Evolutionary conservation across 2,329 filamentous ascomycete genomes (phyloP).

Genomic region (Chrysoporthe cubensis): DNA sequence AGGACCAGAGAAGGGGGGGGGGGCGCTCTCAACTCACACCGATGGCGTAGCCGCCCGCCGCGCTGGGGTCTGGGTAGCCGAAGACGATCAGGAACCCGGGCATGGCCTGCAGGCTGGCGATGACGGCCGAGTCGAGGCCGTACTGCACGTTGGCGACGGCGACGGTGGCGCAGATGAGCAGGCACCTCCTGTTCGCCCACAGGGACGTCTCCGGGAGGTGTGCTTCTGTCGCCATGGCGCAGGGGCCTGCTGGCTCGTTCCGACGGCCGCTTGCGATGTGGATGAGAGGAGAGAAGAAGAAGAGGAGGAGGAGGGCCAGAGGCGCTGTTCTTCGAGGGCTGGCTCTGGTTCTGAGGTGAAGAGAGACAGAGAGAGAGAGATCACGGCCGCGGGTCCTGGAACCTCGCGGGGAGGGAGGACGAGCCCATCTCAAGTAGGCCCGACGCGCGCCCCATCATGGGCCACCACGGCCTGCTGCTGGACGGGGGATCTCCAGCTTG

Average conservation of each 20-base stretch:
- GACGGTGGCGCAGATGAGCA: constrained; percentile 50
- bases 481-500: no score
- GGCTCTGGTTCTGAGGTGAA: no score
- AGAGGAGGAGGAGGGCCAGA: no score
- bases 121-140: constrained; percentile 51
- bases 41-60: constrained; percentile 44
- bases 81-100: constrained; percentile 56
- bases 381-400: no score
- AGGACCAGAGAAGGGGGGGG: not conserved
- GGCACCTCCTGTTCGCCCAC: constrained; percentile 48
- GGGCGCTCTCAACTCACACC: constrained; percentile 37
- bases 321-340: no score
- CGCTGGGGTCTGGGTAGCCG: constrained; percentile 48
- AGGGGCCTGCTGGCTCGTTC: not conserved
- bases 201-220: constrained; percentile 40
- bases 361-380: no score
- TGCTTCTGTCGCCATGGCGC: constrained; percentile 10
- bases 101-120: constrained; percentile 53
- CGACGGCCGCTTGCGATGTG: no score
- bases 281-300: no score
- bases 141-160: constrained; percentile 57
- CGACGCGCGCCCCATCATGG: not conserved
- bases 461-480: no score
- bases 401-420: no score
- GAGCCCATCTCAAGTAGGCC: not conserved